phyloP scores from a whole-genome alignment of 192 early-diverging fungal genomes.

The Phycomyces blakesleeanus region DNA sequence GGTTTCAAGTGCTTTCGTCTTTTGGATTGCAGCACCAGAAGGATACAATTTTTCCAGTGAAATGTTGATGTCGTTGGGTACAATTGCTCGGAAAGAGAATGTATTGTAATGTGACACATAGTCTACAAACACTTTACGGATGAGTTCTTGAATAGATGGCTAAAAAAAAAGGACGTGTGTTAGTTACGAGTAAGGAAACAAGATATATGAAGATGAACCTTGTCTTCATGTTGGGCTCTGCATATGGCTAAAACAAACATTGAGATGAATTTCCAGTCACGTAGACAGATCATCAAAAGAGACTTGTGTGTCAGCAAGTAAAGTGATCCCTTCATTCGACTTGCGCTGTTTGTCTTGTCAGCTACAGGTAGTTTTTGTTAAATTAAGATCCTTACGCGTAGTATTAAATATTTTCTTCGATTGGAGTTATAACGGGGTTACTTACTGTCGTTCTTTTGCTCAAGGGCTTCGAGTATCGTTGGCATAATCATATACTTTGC shows the following conservation, averaged over 20 bases:
- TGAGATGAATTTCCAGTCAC: slow-evolving; percentile 54
- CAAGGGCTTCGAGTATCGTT: slow-evolving; percentile 44
- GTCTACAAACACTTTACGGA: slow-evolving; percentile 60
- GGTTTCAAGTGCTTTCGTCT: slow-evolving; percentile 1
- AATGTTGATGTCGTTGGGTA: slow-evolving; percentile 24
- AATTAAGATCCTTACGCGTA: no score
- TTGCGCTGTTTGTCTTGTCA: slow-evolving; percentile 28
- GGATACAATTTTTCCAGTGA: slow-evolving; percentile 7
- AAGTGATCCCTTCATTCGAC: slow-evolving; percentile 69
- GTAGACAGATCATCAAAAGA: slow-evolving; percentile 47
- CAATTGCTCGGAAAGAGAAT: slow-evolving; percentile 43
- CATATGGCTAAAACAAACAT: slow-evolving; percentile 53
- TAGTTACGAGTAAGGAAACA: no score
- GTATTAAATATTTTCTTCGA: no score
- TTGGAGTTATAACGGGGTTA: neutral
- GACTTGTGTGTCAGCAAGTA: slow-evolving; percentile 55
- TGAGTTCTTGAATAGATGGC: slow-evolving; percentile 61
- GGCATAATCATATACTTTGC: slow-evolving; percentile 48
- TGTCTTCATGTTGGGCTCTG: slow-evolving; percentile 63
- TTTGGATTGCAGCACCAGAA: neutral
- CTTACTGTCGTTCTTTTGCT: slow-evolving; percentile 29
- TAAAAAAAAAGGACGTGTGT: neutral
- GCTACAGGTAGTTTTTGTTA: slow-evolving; percentile 7
- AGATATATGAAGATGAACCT: no score
- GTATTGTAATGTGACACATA: slow-evolving; percentile 51